Evolutionary conservation across 2,329 filamentous ascomycete genomes (phyloP).

Genomic region (Shiraia sp.): DNA sequence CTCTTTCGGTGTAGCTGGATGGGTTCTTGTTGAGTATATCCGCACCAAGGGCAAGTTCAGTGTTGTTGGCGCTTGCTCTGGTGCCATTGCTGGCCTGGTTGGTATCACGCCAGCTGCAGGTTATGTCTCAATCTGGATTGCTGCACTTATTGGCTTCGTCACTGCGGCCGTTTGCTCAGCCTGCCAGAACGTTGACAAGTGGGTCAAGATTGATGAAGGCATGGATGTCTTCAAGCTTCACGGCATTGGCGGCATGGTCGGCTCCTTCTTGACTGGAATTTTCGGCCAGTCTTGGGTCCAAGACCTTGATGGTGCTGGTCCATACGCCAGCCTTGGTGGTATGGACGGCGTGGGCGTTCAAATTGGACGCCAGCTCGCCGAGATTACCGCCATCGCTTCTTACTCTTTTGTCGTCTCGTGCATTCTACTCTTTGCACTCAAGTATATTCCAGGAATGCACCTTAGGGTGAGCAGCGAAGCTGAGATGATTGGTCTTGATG

Average conservation of each 20-base stretch:
- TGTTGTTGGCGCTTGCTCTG: constrained; percentile 60
- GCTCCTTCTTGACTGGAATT: constrained; percentile 61
- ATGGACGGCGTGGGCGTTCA: constrained; percentile 61
- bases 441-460: constrained; percentile 59
- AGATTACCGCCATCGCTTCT: constrained; percentile 57
- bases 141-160: constrained; percentile 60
- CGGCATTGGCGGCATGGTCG: constrained; percentile 61
- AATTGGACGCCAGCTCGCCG: constrained; percentile 60
- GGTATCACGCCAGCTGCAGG: constrained; percentile 63
- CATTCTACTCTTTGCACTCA: constrained; percentile 57
- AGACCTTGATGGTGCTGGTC: constrained; percentile 54
- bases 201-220: constrained; percentile 60
- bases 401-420: constrained; percentile 60
- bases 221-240: constrained; percentile 65
- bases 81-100: constrained; percentile 63
- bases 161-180: constrained; percentile 57
- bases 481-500: constrained; percentile 59
- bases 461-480: constrained; percentile 59
- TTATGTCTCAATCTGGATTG: constrained; percentile 58
- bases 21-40: constrained; percentile 58
- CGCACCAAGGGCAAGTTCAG: constrained; percentile 57
- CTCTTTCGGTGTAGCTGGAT: constrained; percentile 58
- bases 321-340: constrained; percentile 50
- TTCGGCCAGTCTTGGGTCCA: constrained; percentile 57
- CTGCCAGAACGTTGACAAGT: constrained; percentile 57